Evolutionary conservation across 306 rosid species (phyloP), one percentile per base, ranked within the genome.

Genomic region (Pyrus communis): DNA sequence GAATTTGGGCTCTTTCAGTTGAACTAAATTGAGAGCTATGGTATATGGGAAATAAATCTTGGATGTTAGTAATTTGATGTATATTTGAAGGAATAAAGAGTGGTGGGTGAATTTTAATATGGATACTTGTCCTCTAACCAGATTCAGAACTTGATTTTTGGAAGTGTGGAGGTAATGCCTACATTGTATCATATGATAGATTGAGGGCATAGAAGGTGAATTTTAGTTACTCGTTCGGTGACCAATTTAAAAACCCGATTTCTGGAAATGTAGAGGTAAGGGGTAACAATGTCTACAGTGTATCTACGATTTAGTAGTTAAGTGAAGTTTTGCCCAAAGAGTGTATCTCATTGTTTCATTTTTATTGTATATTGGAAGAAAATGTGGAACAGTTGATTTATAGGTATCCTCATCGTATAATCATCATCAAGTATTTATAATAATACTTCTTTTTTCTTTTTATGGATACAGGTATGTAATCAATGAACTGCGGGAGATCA

Each of bases 401-500:
- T 57, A 43, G 19, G 58, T 17, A 49, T 15, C 55, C 21, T 49
- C 55, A 15, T 49, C 55, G 0, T 49, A 49, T 49, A 49, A 49
- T 49, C 55, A 5, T 4, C 19, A 1, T 49, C 55, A 5, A 49
- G 8, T 1, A 17, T n/a, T 7, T 23, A 42, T 75, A 18, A 9
- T 78, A 9, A 42, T 45, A 42, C 33, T 45, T 42, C 49, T 33
- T 70, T 61, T 12, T 8, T 58, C 27, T n/a, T 51, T 14, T 40
- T 64, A 15, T 57, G 18, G 59, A 73, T 45, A 4, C 38, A 85
- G 89, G 52, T 68, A 76, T 13, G 71, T 80, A 43, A 59, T 82
- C 43, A 49, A 68, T 67, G 82, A 82, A 67, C 75, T 82, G 73
- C 77, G 77, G 66, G 57, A 42, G 73, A 85, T 85, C 67, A 82